Conservation (phyloP, 73 alveolate species). For the Paramecium octaurelia region DNA sequence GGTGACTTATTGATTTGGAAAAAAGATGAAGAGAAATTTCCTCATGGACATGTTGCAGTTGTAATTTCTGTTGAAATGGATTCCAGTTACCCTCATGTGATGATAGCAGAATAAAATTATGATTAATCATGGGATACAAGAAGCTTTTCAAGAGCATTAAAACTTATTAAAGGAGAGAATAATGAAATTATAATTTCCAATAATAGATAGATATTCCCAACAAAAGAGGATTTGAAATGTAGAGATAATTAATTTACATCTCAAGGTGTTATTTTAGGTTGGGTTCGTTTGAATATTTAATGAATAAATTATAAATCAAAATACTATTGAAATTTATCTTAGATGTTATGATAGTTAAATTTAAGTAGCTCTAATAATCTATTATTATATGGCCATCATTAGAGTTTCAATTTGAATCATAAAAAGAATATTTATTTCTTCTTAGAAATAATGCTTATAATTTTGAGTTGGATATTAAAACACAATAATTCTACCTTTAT, state of each 20-base stretch:
- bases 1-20: constrained; percentile 45
- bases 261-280: background rate
- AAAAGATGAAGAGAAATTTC: background rate
- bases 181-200: background rate
- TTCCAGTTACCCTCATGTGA: background rate
- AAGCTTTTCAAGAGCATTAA: constrained; percentile 7
- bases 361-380: too few relatives aligned
- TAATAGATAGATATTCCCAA: background rate
- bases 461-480: too few relatives aligned
- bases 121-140: constrained; percentile 29
- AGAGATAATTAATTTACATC: background rate
- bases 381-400: too few relatives aligned
- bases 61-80: background rate
- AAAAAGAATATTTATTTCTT: too few relatives aligned
- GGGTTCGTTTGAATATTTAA: background rate
- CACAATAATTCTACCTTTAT: too few relatives aligned
- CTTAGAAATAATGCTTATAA: too few relatives aligned
- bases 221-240: background rate
- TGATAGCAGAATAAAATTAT: constrained; percentile 37
- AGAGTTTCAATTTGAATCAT: too few relatives aligned
- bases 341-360: background rate
- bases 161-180: background rate
- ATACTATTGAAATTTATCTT: background rate
- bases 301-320: background rate
- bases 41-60: constrained; percentile 36